Evolutionary conservation across 2,329 filamentous ascomycete genomes (phyloP).

Genomic region (Thermochaetoides dissita): DNA sequence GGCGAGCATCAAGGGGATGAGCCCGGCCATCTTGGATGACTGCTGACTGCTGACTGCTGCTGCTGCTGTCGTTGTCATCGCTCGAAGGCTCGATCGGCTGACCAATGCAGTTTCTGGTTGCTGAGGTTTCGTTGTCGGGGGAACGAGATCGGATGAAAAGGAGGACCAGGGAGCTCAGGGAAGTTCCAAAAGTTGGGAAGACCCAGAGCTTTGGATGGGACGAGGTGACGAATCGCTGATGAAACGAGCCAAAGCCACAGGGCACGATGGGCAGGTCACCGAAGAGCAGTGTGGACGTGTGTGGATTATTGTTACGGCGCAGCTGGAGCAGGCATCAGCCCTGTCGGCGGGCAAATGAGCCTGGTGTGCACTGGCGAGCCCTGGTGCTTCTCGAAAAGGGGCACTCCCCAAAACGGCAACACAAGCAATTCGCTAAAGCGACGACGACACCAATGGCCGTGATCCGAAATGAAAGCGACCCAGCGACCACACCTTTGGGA

Average conservation of each 20-base stretch:
- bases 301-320: neutral
- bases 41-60: neutral
- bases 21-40: conserved; percentile 13
- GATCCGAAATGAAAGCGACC: conserved; percentile 9
- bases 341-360: conserved; percentile 10
- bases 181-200: no score
- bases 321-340: conserved; percentile 9
- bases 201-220: no score
- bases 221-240: no score
- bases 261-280: no score
- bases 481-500: neutral
- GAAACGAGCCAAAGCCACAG: conserved; percentile 5
- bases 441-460: neutral
- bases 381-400: conserved; percentile 4
- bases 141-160: neutral
- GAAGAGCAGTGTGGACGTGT: no score
- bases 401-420: conserved; percentile 4
- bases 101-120: neutral
- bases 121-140: neutral
- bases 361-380: no score
- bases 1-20: conserved; percentile 18
- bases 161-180: neutral
- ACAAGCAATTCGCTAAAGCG: conserved; percentile 10
- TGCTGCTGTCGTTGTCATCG: neutral
- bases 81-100: no score